A percentile compares a stretch with the other conserved stretches of the same genome.
Evolutionary conservation across 257 asterid species (phyloP).

Genomic region (Ocimum tenuiflorum): DNA sequence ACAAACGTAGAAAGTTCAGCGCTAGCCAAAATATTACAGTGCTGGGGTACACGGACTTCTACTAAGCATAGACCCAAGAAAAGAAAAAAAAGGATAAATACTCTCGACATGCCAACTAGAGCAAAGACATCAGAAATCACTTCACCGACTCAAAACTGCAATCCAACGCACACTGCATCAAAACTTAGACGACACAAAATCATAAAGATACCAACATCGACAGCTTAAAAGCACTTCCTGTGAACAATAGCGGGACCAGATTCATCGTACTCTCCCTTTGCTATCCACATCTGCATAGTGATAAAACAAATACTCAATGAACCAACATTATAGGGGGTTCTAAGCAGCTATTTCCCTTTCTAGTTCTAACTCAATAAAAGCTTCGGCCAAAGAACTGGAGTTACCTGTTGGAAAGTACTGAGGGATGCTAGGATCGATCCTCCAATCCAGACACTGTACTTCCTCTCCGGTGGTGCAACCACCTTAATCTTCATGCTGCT

Average conservation of each 20-base stretch:
- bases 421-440: conserved; percentile 66
- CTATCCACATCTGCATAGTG: conserved; percentile 51
- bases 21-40: conserved; percentile 23
- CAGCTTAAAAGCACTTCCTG: conserved; percentile 50
- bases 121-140: not conserved
- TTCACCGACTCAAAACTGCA: conserved; percentile 14
- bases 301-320: not conserved
- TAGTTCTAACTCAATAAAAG: too few species aligned
- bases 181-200: conserved; percentile 12
- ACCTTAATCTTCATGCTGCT: conserved; percentile 69
- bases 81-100: not conserved
- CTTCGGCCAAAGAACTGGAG: not conserved
- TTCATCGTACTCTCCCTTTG: conserved; percentile 52
- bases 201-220: not conserved
- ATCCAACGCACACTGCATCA: conserved; percentile 18
- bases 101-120: not conserved
- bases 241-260: conserved; percentile 63
- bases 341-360: too few species aligned
- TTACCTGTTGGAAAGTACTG: conserved; percentile 74
- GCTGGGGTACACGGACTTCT: not conserved
- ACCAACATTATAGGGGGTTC: too few species aligned
- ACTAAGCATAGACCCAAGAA: not conserved
- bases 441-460: conserved; percentile 74
- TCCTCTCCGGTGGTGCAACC: conserved; percentile 64
- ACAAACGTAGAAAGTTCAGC: not conserved